A percentile compares a stretch with the other conserved stretches of the same genome.
Conservation (phyloP, 129 eudicot genomes). For the Apium graveolens region DNA sequence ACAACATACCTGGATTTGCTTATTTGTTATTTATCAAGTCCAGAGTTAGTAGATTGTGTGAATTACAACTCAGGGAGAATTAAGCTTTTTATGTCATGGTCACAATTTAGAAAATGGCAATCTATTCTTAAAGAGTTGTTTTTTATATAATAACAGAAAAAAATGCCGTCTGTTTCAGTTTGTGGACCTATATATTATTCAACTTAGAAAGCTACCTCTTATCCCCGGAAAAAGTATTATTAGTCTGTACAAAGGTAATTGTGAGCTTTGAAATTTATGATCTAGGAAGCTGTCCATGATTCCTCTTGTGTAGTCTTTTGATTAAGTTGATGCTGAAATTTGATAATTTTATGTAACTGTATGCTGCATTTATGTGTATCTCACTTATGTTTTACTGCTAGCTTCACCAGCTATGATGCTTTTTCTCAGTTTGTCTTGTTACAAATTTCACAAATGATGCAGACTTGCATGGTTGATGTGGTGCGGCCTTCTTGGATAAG, state of each 20-base stretch:
- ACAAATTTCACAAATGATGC: conserved; percentile 19
- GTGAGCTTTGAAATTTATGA: neutral
- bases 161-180: neutral
- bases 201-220: neutral
- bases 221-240: neutral
- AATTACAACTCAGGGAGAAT: too few relatives aligned
- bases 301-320: neutral
- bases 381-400: neutral
- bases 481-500: conserved; percentile 96
- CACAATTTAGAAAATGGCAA: too few relatives aligned
- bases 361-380: neutral
- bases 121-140: too few relatives aligned
- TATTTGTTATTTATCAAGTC: too few relatives aligned
- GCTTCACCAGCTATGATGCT: neutral
- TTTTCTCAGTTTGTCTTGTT: conserved; percentile 8
- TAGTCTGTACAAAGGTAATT: neutral
- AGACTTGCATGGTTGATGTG: conserved; percentile 64
- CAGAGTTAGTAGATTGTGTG: too few relatives aligned
- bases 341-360: neutral
- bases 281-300: neutral
- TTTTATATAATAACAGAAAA: too few relatives aligned
- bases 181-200: neutral
- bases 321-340: neutral
- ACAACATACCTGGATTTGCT: too few relatives aligned
- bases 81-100: too few relatives aligned